Conservation (phyloP, 495 filamentous ascomycete species). For the Cenococcum geophilum region DNA sequence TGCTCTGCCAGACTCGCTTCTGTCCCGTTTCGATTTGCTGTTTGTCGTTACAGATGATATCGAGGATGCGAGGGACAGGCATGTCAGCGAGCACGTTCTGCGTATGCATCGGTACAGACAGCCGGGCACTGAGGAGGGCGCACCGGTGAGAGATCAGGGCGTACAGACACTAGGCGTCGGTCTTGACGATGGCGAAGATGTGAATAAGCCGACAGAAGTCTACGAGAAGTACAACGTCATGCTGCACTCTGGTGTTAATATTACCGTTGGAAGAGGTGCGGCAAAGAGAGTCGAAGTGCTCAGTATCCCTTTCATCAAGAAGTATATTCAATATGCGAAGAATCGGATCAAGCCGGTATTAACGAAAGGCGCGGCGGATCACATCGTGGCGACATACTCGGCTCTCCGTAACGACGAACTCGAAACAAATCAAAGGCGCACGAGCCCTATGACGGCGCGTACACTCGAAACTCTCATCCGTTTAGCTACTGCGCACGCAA, state of each 20-base stretch:
- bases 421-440: conserved; percentile 86
- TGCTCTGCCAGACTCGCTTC: conserved; percentile 89
- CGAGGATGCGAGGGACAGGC: conserved; percentile 82
- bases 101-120: conserved; percentile 97
- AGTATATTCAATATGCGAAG: conserved; percentile 99
- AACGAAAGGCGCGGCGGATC: conserved; percentile 87
- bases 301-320: conserved; percentile 98
- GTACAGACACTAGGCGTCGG: conserved; percentile 86
- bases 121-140: conserved; percentile 89
- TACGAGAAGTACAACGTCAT: conserved; percentile 96
- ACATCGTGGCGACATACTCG: conserved; percentile 89
- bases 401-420: conserved; percentile 93
- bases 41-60: conserved; percentile 99
- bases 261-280: conserved; percentile 62
- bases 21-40: conserved; percentile 97
- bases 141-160: conserved; percentile 83
- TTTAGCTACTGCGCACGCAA: conserved; percentile 93
- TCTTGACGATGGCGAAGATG: conserved; percentile 67
- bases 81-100: conserved; percentile 92
- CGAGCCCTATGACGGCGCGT: conserved; percentile 92
- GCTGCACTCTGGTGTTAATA: conserved; percentile 86
- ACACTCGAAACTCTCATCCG: conserved; percentile 96
- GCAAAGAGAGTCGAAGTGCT: conserved; percentile 82
- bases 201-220: conserved; percentile 71
- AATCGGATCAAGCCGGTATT: conserved; percentile 82